A percentile compares a stretch with the other conserved stretches of the same genome.
Conservation (phyloP, 768 basidiomycete genomes). For the Leccinum subgranulosum region DNA sequence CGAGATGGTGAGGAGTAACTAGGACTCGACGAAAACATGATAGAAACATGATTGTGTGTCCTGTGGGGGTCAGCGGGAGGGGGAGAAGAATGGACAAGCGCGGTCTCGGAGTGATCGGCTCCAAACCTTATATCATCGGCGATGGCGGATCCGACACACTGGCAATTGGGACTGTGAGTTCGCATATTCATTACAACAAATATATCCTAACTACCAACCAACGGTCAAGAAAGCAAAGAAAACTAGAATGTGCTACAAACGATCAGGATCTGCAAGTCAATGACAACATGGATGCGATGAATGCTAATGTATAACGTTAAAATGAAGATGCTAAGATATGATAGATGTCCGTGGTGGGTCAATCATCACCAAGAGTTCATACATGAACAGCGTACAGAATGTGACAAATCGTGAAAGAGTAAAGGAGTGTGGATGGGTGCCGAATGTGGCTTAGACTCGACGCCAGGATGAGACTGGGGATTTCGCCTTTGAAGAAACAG, state of each 20-base stretch:
- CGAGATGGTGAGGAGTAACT: constrained; percentile 5
- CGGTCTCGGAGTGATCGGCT: neutral
- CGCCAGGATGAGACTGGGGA: constrained; percentile 51
- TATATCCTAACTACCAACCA: constrained; percentile 21
- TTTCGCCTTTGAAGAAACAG: constrained; percentile 36
- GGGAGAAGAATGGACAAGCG: constrained; percentile 4
- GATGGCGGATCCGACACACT: too few species aligned
- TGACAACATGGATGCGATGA: constrained; percentile 24
- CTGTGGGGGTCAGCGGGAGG: neutral
- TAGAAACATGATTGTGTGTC: constrained; percentile 12
- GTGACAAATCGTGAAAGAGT: constrained; percentile 16
- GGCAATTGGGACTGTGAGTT: neutral
- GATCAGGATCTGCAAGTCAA: constrained; percentile 21
- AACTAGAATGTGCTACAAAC: constrained; percentile 30
- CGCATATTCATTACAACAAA: constrained; percentile 29
- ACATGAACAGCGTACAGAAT: constrained; percentile 23
- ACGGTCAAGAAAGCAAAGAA: constrained; percentile 25
- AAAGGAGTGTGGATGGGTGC: constrained; percentile 23
- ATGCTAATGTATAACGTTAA: constrained; percentile 34
- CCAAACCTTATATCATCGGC: neutral
- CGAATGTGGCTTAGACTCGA: constrained; percentile 40
- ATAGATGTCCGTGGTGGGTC: constrained; percentile 24
- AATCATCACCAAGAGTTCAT: constrained; percentile 27
- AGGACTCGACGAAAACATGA: constrained; percentile 6
- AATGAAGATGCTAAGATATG: constrained; percentile 32